Base-by-base conservation (phyloP, 73 alveolate genomes). In the Stentor coeruleus region DNA sequence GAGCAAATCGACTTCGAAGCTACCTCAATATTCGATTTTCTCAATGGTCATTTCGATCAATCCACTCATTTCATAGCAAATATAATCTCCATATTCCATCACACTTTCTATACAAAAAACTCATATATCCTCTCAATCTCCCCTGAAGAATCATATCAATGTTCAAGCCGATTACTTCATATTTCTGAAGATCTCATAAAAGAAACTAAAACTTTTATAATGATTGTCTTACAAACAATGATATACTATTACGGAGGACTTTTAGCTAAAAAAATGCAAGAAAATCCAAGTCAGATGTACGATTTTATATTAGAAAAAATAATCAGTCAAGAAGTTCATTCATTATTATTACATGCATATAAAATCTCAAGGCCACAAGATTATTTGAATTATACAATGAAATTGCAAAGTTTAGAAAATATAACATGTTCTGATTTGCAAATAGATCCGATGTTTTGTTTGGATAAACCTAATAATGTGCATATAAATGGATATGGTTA, bases 251-350 rank as follows among this genome's bases (percentile, higher is more conserved):
- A 49, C 66, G 66, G 66, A 49, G 66, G 66, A 49, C 66, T 49
- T 49, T 20, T 49, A 20, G 66, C 66, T 11, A 49, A 49, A 20
- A 49, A 49, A 20, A 49, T 49, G 66, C 66, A 49, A 49, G 66
- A 49, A 49, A 49, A 49, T 49, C 66, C 66, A 49, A 49, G 66
- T 49, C 66, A 49, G 20, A 49, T 49, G 66, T 49, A 49, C 66
- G 66, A 49, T 49, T 49, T 49, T 49, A 49, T 49, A 11, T 49
- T 49, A 49, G 66, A 49, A 11, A 49, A 49, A 49, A 49, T 49
- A 6, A 49, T 49, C 66, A 49, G 20, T 20, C 66, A 20, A 49
- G 66, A 49, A 11, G 66, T 49, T 49, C 66, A 49, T 49, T 6
- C 6, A 6, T 20, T 49, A 20, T 20, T 49, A 49, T 6, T 49